Base-by-base conservation (phyloP, 129 eudicot species). In the Rutidosis leptorrhynchoides region DNA sequence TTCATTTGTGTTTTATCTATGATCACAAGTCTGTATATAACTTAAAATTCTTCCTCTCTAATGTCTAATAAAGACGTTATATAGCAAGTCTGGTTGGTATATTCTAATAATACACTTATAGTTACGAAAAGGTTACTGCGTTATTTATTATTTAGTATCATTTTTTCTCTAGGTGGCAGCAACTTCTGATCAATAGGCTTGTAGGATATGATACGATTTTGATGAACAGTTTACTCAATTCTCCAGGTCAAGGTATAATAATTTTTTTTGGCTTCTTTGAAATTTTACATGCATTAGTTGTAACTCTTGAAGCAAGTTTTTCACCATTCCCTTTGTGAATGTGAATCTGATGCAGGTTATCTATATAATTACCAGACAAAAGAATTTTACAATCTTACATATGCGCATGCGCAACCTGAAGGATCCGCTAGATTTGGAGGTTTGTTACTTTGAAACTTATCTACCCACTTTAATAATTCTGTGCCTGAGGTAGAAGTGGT, bases 141-240 rank as follows among this genome's bases (percentile, higher is more conserved):
- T 6, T 61, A 42, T 25, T 11, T 27, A 52, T 14, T 43, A 43
- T 25, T 23, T 48, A 52, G 5, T 49, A 40, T 62, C 65, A n/a
- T 71, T 37, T 63, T 33, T 28, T 76, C 54, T 76, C 21, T 80
- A 92, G 98, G 92, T 92, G 98, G 98, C 98, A 92, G 84, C 98
- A 88, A 80, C 91, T 92, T 73, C 78, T 92, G 78, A 92, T 92
- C 58, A 92, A 92, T 66, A 82, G 96, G 70, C 89, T 92, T 72
- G 98, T 92, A 19, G 98, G 98, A 68, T 92, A 92, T 75, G 96
- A 92, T 70, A 92, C 96, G 59, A 92, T 92, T 43, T 77, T 92
- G 85, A 92, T 92, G 98, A 92, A 92, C 71, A 92, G 98, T 73
- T 82, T 92, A 73, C 74, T 92, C 72, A 82, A 82, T 82, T 83